Percentiles rank a stretch among this genome's conserved stretches.
Evolutionary conservation across 371 early-diverging fungal genomes (phyloP).

Genomic region (Lichtheimia corymbifera): DNA sequence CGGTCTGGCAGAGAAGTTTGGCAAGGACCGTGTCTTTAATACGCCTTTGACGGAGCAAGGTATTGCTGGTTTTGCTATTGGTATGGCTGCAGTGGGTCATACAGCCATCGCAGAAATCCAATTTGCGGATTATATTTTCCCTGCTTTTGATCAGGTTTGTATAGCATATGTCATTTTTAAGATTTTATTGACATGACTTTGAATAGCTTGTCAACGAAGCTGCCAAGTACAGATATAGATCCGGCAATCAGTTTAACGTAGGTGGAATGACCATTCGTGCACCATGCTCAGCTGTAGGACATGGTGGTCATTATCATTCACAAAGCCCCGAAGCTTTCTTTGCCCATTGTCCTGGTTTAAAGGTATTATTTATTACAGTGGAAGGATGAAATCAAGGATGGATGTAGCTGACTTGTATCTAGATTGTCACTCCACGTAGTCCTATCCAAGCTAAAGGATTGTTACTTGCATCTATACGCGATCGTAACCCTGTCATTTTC

Average conservation of each 20-base stretch:
- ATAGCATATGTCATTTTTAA: not conserved
- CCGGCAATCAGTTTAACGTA: slow-evolving; percentile 89
- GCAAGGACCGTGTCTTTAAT: slow-evolving; percentile 93
- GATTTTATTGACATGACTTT: not conserved
- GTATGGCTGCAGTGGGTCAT: slow-evolving; percentile 94
- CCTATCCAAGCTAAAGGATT: slow-evolving; percentile 98
- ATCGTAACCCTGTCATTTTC: slow-evolving; percentile 93
- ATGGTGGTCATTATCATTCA: slow-evolving; percentile 96
- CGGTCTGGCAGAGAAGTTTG: slow-evolving; percentile 90
- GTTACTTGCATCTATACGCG: slow-evolving; percentile 89
- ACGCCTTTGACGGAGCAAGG: slow-evolving; percentile 97
- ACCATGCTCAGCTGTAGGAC: slow-evolving; percentile 96
- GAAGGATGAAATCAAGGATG: not conserved
- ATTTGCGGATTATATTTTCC: slow-evolving; percentile 98
- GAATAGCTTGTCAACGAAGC: slow-evolving; percentile 94
- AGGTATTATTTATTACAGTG: slow-evolving; percentile 38
- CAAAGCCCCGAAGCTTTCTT: slow-evolving; percentile 97
- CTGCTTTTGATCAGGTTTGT: slow-evolving; percentile 96
- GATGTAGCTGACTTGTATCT: slow-evolving; percentile 7
- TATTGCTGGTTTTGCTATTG: slow-evolving; percentile 97
- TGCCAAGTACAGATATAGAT: slow-evolving; percentile 95
- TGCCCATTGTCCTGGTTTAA: slow-evolving; percentile 94
- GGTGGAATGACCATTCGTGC: slow-evolving; percentile 93
- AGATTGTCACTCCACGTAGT: slow-evolving; percentile 90
- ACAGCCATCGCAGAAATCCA: slow-evolving; percentile 98